phyloP scores from a whole-genome alignment of 441 rosid genomes.

The Euphorbia celastroides region DNA sequence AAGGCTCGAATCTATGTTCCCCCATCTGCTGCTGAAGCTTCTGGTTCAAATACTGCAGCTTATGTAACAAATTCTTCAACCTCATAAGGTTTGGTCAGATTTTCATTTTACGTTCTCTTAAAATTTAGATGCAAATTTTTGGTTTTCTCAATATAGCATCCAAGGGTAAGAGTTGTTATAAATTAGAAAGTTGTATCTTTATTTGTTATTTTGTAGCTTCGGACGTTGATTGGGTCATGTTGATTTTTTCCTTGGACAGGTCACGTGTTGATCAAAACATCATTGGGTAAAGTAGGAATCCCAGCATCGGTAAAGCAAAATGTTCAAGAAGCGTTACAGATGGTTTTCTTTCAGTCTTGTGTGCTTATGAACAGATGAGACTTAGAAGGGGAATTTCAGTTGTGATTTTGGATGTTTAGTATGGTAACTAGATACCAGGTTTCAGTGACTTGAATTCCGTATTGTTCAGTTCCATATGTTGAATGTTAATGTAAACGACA shows the following conservation, averaged over 20 bases:
- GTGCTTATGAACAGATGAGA: constrained; percentile 7
- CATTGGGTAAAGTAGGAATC: constrained; percentile 1
- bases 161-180: too few species aligned
- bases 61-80: constrained; percentile 22
- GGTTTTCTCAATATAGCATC: not conserved
- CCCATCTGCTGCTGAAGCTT: constrained; percentile 29
- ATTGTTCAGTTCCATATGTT: too few species aligned
- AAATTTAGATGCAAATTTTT: not conserved
- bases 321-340: too few species aligned
- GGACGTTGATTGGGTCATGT: too few species aligned
- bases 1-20: constrained; percentile 74
- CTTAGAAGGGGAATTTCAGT: not conserved
- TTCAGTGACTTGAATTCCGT: too few species aligned
- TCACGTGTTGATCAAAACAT: not conserved
- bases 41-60: constrained; percentile 18
- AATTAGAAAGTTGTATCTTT: too few species aligned
- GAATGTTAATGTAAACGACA: not conserved
- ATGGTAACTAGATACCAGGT: not conserved
- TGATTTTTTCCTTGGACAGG: constrained; percentile 8
- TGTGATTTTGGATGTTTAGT: not conserved
- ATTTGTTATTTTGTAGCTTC: too few species aligned
- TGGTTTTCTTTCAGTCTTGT: too few species aligned
- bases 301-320: too few species aligned
- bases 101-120: not conserved
- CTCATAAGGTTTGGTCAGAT: constrained; percentile 24